Evolutionary conservation across 2,329 filamentous ascomycete genomes (phyloP).

Genomic region (Hansfordia pulvinata): DNA sequence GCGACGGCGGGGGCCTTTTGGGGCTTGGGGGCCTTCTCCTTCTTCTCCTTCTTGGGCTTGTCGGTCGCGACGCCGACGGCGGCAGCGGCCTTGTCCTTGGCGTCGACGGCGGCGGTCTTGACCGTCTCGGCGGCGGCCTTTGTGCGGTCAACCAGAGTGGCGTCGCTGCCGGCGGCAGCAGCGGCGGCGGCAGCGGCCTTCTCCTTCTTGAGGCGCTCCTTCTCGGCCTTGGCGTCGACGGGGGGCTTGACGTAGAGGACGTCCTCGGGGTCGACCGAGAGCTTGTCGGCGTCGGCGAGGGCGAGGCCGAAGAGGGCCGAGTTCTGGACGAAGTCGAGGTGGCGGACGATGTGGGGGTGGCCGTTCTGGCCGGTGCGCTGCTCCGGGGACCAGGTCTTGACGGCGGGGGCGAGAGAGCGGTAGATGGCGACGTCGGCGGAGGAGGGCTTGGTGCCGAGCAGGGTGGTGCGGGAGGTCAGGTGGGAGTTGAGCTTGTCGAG

Average conservation of each 20-base stretch:
- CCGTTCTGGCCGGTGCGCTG: constrained; percentile 83
- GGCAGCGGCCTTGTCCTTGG: constrained; percentile 37
- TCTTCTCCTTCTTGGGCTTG: constrained; percentile 72
- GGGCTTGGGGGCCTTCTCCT: constrained; percentile 72
- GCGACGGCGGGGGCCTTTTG: constrained; percentile 53
- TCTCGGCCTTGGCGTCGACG: constrained; percentile 85
- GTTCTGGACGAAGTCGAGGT: constrained; percentile 92
- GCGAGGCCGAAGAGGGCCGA: constrained; percentile 59
- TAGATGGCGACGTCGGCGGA: constrained; percentile 78
- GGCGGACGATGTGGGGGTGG: constrained; percentile 80
- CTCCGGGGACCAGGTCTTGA: constrained; percentile 70
- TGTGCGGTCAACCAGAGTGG: constrained; percentile 42
- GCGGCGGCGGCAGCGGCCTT: constrained; percentile 58
- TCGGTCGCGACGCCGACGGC: constrained; percentile 23
- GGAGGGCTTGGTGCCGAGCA: constrained; percentile 82
- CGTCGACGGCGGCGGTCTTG: constrained; percentile 33
- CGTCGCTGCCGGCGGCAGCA: constrained; percentile 25
- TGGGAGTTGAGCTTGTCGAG: constrained; percentile 74
- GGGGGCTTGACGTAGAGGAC: constrained; percentile 81
- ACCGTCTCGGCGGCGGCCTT: constrained; percentile 45
- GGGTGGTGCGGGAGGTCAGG: constrained; percentile 75
- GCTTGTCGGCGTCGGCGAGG: constrained; percentile 59
- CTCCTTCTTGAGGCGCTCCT: constrained; percentile 93
- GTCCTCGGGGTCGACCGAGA: constrained; percentile 65
- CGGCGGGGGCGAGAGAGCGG: constrained; percentile 60